Evolutionary conservation across 495 filamentous ascomycete species (phyloP), one percentile per base, ranked within the genome.

Genomic region (Penicillium canescens): DNA sequence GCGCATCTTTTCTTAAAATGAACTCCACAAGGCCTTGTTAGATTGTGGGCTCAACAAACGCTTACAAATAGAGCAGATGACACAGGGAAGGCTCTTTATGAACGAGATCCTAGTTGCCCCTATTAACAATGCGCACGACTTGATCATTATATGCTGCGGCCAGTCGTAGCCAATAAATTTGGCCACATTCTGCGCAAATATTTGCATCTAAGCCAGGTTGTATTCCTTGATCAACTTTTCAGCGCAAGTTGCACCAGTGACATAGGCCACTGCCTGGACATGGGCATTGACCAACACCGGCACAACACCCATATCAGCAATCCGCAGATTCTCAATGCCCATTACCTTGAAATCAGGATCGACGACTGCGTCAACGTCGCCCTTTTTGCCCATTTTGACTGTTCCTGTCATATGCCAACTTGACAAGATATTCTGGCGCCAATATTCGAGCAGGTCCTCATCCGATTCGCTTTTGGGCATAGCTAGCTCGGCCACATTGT

Each of bases 291-390:
- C 59, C 49, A 83, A 52, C 13, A 85, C 50, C 1, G 84, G 84
- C 23, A 83, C 69, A 48, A 83, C 76, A 57, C 77, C 79, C 66
- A 82, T 79, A 65, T 87, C 84, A 4, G 77, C 81, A 4, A 87
- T 71, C 14, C 84, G 75, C 57, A 86, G 61, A 6, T 71, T 71
- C 28, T 81, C 69, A 33, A 84, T 66, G 0, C 83, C 84, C 3
- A 61, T 60, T 0, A 87, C 66, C 38, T 67, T 70, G 47, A 84
- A 82, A 7, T 77, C 64, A 0, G 40, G 69, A 51, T 86, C 82
- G 10, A 86, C 79, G 6, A 72, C 79, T 4, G 62, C 62, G 24
- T 65, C 56, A 5, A 13, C 7, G 23, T 65, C 59, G 1, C 43
- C 59, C 21, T 40, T 54, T 45, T 55, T 69, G 6, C 84, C 83